Evolutionary conservation across 1,284 basidiomycete species (phyloP), one percentile per base, ranked within the genome.

Genomic region (Austropuccinia psidii): DNA sequence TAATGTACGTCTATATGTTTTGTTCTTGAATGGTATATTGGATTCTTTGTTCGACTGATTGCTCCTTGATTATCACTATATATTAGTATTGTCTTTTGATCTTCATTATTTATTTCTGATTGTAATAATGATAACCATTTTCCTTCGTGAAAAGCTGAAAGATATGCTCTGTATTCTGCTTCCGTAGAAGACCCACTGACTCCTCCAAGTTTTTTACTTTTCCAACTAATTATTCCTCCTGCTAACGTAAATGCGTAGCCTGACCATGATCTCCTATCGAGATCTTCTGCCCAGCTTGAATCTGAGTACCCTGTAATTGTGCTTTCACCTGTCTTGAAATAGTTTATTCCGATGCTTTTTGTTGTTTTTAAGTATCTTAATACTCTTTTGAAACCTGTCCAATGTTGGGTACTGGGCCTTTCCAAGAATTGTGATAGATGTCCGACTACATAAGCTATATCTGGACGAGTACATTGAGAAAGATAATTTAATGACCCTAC

Each of bases 381-480:
- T n/a, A 41, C 41, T 61, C 55, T 39, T 17, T 70, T 70, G 57
- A 70, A 61, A 5, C 55, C 55, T 35, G 33, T 39, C 67, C 45
- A 70, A 50, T 70, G 67, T 17, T 45, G 47, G 9, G 35, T 1
- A 17, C 41, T 47, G 31, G 67, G 67, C 15, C 60, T 70, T 27
- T 60, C 67, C 29, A 70, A 21, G 27, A 70, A 70, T 33, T 70
- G 55, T 47, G 67, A 70, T 50, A 70, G 19, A 35, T 27, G 58
- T 60, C 67, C 67, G 8, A 61, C 67, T 33, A 31, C 39, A 45
- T 70, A 70, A 17, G 54, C 50, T n/a, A 70, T 70, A 60, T 70
- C 67, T 49, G 67, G 67, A 27, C 67, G 58, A 33, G 67, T 70
- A 29, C 67, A 60, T 50, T 70, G 55, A 24, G 67, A 58, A 9